phyloP scores from a whole-genome alignment of 805 yeast genomes.

The Candida ponderosae region DNA sequence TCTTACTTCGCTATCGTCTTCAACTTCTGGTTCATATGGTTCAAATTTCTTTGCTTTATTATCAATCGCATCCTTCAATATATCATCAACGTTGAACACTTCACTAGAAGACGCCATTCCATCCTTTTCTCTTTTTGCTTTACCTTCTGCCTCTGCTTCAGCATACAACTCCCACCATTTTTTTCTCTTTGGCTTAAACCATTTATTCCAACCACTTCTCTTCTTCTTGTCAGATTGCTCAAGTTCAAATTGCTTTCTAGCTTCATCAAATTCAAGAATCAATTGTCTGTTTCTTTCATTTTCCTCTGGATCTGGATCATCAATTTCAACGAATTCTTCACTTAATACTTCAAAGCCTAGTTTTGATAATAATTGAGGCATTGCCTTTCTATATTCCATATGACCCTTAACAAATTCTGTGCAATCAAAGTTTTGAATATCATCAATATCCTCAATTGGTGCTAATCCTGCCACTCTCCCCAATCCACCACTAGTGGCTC shows the following conservation, averaged over 20 bases:
- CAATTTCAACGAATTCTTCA: constrained; percentile 93
- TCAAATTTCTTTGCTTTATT: constrained; percentile 2
- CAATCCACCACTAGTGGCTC: constrained; percentile 94
- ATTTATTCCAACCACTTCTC: constrained; percentile 31
- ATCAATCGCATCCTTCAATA: constrained; percentile 30
- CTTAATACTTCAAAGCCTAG: constrained; percentile 75
- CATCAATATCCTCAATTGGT: constrained; percentile 54
- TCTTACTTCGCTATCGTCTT: constrained; percentile 13
- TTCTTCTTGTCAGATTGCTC: constrained; percentile 32
- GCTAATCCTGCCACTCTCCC: constrained; percentile 88
- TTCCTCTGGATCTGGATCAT: constrained; percentile 89
- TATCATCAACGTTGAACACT: constrained; percentile 37
- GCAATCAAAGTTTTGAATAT: constrained; percentile 80
- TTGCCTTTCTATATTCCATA: constrained; percentile 92
- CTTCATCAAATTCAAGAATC: constrained; percentile 80
- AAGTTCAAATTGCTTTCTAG: constrained; percentile 51
- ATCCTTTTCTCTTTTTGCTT: constrained; percentile 7
- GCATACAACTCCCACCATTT: constrained; percentile 45
- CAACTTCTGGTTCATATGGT: constrained; percentile 5
- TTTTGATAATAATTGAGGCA: constrained; percentile 69
- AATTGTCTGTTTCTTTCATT: constrained; percentile 77
- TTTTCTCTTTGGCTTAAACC: constrained; percentile 45
- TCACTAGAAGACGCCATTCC: constrained; percentile 4
- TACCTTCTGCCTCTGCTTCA: constrained; percentile 14
- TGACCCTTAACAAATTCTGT: constrained; percentile 88